Evolutionary conservation across 2,329 filamentous ascomycete species (phyloP), one percentile per base, ranked within the genome.

Genomic region (Bipolaris bicolor): DNA sequence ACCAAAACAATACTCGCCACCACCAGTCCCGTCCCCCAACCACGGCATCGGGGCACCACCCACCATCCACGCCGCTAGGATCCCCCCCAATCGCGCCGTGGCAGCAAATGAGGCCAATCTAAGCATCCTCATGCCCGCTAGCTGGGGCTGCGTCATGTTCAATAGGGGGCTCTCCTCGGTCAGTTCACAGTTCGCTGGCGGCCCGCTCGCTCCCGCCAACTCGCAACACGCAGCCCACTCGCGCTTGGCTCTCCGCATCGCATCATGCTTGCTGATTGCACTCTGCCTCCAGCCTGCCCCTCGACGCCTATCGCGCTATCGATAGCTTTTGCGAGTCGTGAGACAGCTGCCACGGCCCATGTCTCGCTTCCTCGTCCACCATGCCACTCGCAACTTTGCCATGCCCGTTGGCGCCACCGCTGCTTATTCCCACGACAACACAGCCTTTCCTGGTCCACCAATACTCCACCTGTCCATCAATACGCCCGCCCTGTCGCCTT

Each of bases 231-330:
- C 10, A 20, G 15, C 16, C 24, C 37, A 26, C 52, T 47, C 49
- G 44, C 16, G 46, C 55, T 69, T 68, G 65, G 52, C 59, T 70
- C 69, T 72, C 70, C 70, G 64, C 71, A 71, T 66, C 18, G 16
- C 37, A 43, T 24, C 68, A 68, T 72, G 64, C 68, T 71, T 66
- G 62, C 44, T 58, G 4, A 24, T 24, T 24, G 22, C 6, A 1
- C 20, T 20, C 20, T 20, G 62, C 44, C 58, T 59, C 46, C 65
- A 63, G 59, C 62, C 56, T 62, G 55, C 55, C 56, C 60, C 56
- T 62, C 41, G 33, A 39, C 52, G 55, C 55, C 55, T 46, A 55
- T 58, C 52, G 33, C 20, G 47, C 41, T 60, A 57, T 60, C 53
- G 57, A 62, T 60, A 61, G 47, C 37, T 48, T 49, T 52, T 51